A percentile compares a stretch with the other conserved stretches of the same genome.
Conservation (phyloP, 139 green algal genomes). For the Chlamydomonas schloesseri region DNA sequence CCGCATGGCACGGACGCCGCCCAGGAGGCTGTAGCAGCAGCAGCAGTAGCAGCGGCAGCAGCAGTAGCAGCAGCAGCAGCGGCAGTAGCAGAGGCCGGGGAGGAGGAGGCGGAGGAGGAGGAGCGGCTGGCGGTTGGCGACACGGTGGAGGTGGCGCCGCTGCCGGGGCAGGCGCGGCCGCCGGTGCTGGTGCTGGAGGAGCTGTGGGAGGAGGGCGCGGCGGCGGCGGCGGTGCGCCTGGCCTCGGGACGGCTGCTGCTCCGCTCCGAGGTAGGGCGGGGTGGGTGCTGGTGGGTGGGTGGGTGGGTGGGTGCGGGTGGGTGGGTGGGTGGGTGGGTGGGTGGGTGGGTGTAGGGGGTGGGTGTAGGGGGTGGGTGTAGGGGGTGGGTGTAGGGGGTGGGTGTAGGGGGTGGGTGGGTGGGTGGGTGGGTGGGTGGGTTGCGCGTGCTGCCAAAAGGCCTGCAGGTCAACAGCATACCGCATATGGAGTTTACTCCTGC, state of each 20-base stretch:
- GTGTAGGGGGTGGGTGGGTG: not conserved
- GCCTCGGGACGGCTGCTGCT: conserved; percentile 23
- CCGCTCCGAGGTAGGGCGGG: not conserved
- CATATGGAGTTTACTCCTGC: too few relatives aligned
- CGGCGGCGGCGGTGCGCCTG: not conserved
- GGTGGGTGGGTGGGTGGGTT: not conserved
- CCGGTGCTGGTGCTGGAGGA: conserved; percentile 38
- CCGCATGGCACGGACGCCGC: too few relatives aligned
- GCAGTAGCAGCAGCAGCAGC: not conserved
- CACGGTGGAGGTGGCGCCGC: conserved; percentile 33
- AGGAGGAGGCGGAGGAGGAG: not conserved
- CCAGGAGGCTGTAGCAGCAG: too few relatives aligned
- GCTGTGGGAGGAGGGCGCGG: conserved; percentile 34
- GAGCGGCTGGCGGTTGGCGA: not conserved
- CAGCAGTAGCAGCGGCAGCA: not conserved
- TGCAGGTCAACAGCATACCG: too few relatives aligned
- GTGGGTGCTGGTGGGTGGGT: too few relatives aligned
- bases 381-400: too few relatives aligned
- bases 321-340: too few relatives aligned
- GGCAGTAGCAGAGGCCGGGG: too few relatives aligned
- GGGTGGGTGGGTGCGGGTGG: too few relatives aligned
- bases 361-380: too few relatives aligned
- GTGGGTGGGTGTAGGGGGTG: too few relatives aligned
- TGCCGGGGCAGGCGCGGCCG: conserved; percentile 17
- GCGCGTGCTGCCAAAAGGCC: too few relatives aligned